Evolutionary conservation across 768 basidiomycete genomes (phyloP).

Genomic region (Postia placenta): DNA sequence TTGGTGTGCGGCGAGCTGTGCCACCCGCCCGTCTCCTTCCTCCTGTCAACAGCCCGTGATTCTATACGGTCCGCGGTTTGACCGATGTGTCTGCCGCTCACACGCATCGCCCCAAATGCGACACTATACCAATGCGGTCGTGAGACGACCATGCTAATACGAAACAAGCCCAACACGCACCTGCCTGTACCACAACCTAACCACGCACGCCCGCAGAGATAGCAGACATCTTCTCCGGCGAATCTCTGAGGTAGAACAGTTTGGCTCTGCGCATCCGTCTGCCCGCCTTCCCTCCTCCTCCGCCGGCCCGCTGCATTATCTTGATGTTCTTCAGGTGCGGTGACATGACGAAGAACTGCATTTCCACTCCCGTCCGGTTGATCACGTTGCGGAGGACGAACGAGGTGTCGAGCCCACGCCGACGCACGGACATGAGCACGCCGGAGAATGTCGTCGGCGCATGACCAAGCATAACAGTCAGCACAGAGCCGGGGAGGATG

Average conservation of each 20-base stretch:
- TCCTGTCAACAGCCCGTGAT: not conserved
- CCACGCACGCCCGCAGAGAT: conserved; percentile 47
- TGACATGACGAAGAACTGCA: conserved; percentile 82
- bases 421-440: conserved; percentile 76
- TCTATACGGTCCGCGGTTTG: conserved; percentile 4
- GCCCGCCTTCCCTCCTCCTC: conserved; percentile 31
- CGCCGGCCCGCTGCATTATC: conserved; percentile 56
- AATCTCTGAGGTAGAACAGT: conserved; percentile 75
- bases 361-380: conserved; percentile 87
- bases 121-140: not conserved
- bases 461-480: conserved; percentile 72
- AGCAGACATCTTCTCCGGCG: conserved; percentile 80
- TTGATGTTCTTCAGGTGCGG: conserved; percentile 87
- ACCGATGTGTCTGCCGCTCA: conserved; percentile 3
- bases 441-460: conserved; percentile 85
- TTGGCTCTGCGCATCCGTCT: conserved; percentile 72
- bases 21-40: not conserved
- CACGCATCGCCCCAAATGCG: conserved; percentile 1
- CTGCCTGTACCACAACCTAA: conserved; percentile 7
- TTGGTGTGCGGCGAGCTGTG: not conserved
- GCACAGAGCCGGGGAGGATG: conserved; percentile 78
- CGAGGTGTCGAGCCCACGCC: conserved; percentile 82
- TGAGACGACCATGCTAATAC: not conserved
- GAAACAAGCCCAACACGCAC: not conserved
- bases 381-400: conserved; percentile 87